Percentiles rank a stretch among this genome's conserved stretches.
Conservation (phyloP, 2,329 filamentous ascomycete species). For the Colletotrichum sojae region DNA sequence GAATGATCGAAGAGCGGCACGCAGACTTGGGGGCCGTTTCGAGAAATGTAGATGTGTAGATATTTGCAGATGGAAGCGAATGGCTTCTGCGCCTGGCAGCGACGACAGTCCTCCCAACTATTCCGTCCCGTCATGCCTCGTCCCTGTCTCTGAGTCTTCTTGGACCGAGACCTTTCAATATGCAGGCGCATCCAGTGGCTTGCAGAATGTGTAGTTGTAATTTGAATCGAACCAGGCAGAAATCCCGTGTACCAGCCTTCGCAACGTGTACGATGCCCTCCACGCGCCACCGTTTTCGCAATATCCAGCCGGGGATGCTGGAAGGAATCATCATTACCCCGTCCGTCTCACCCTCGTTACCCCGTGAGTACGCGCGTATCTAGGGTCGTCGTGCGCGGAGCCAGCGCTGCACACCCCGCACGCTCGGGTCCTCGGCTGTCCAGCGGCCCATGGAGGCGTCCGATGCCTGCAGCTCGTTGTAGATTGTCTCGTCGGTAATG, state of each 20-base stretch:
- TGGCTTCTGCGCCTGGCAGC: constrained; percentile 31
- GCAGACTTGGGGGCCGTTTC: constrained; percentile 7
- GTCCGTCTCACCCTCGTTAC: constrained; percentile 6
- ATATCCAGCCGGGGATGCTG: constrained; percentile 6
- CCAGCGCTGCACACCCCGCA: constrained; percentile 72
- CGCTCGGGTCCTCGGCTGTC: constrained; percentile 73
- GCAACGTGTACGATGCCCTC: constrained; percentile 28
- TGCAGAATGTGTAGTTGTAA: constrained; percentile 2
- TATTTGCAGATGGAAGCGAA: constrained; percentile 13
- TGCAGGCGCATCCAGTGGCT: constrained; percentile 26
- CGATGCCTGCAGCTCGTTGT: constrained; percentile 66
- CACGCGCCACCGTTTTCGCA: constrained; percentile 33
- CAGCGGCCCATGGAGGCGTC: constrained; percentile 72
- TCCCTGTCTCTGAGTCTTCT: background rate
- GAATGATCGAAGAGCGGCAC: background rate
- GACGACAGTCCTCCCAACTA: background rate
- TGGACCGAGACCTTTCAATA: constrained; percentile 1
- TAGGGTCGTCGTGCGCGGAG: constrained; percentile 58
- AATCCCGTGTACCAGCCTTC: background rate
- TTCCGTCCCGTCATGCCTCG: background rate
- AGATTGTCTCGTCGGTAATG: constrained; percentile 72
- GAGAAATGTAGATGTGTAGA: background rate
- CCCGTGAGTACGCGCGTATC: background rate
- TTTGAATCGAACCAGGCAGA: background rate
- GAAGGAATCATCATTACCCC: background rate